Evolutionary conservation across 805 yeast species (phyloP).

Genomic region (Priceomyces haplophilus): DNA sequence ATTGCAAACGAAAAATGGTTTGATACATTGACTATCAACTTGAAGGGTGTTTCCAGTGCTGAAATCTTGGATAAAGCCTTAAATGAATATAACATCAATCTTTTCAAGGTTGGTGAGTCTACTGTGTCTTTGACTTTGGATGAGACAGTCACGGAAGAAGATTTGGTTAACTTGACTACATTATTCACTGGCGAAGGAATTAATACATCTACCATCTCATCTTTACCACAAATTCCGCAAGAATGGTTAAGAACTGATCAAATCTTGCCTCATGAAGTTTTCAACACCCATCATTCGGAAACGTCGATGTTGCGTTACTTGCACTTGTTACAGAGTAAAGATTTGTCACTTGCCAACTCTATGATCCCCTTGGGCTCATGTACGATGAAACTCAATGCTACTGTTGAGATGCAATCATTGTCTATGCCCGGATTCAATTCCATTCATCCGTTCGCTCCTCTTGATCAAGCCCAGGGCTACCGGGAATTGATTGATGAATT

Average conservation of each 20-base stretch:
- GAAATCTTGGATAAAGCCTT: constrained; percentile 58
- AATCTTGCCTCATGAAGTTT: constrained; percentile 70
- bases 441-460: constrained; percentile 91
- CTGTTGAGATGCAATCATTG: constrained; percentile 91
- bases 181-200: constrained; percentile 51
- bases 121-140: constrained; percentile 83
- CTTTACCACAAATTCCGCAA: constrained; percentile 50
- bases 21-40: constrained; percentile 75
- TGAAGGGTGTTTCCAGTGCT: constrained; percentile 48
- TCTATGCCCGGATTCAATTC: constrained; percentile 91
- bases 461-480: constrained; percentile 86
- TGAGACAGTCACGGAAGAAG: constrained; percentile 72
- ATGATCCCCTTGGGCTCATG: constrained; percentile 98
- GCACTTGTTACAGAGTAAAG: constrained; percentile 78
- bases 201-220: constrained; percentile 11
- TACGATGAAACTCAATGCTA: constrained; percentile 95
- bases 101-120: constrained; percentile 59
- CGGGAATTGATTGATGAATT: constrained; percentile 69
- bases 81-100: constrained; percentile 62
- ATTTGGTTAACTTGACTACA: constrained; percentile 54
- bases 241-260: constrained; percentile 54
- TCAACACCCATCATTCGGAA: constrained; percentile 87
- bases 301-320: constrained; percentile 92
- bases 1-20: constrained; percentile 67
- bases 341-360: constrained; percentile 88